Base-by-base conservation (phyloP, 805 yeast species). In the Metschnikowia matae region DNA sequence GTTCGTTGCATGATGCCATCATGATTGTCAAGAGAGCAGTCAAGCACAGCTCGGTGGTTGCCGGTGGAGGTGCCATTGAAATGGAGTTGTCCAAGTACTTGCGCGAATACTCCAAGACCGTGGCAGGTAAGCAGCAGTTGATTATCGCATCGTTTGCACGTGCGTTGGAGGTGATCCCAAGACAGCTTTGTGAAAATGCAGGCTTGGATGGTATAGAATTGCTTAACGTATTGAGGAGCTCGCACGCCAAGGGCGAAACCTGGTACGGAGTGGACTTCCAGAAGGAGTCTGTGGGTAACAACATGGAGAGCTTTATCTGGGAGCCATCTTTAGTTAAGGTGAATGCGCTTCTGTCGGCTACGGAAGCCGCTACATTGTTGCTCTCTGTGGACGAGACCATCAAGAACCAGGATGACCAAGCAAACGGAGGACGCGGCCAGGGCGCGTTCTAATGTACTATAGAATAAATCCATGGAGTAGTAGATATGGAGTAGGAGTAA, bases 21-120 rank as follows among this genome's bases (percentile, higher is more conserved):
- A 92, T 92, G 99, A 91, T 94, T 67, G 98, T 92, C 42, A 92
- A 91, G 72, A 81, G 99, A 61, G 95, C 98, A 1, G 82, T 94
- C 39, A 84, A 87, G 63, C 91, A 91, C 66, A 86, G 84, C 63
- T 74, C 81, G 29, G 83, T 94, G 58, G 99, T 94, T 51, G 98
- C 96, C 13, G 99, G 99, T 54, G 99, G 99, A 57, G 99, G 99
- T 56, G 99, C 99, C 34, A 86, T 90, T 56, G 99, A 94, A 71
- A 94, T 94, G 99, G 98, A 94, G 66, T 64, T 94, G 38, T 90
- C 97, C 36, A 89, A 83, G 66, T 82, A 87, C 66, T 77, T 94
- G 60, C 82, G 99, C 63, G 96, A 89, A 60, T 81, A 84, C 63
- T 84, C 97, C 21, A 84, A 85, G 63, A 80, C 89, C 17, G 87